A percentile compares a stretch with the other conserved stretches of the same genome.
Evolutionary conservation across 1,284 basidiomycete species (phyloP).

Genomic region (Cutaneotrichosporon cyanovorans): DNA sequence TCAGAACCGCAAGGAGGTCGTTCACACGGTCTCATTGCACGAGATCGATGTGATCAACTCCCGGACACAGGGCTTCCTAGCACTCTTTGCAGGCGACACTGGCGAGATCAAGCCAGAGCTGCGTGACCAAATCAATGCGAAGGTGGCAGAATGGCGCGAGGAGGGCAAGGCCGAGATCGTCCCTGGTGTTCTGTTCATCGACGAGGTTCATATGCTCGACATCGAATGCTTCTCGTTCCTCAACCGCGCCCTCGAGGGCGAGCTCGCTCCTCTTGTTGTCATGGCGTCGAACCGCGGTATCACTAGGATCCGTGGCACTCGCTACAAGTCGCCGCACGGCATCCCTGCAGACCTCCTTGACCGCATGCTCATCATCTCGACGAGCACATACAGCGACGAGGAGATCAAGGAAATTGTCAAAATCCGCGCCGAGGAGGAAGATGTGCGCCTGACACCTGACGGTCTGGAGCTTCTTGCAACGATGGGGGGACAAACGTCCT

Average conservation of each 20-base stretch:
- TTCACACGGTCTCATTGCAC: constrained; percentile 93
- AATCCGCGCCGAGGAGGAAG: constrained; percentile 92
- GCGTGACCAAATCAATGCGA: constrained; percentile 91
- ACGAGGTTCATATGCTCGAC: constrained; percentile 98
- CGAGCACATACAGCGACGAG: constrained; percentile 73
- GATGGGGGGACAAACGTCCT: constrained; percentile 77
- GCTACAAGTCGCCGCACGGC: constrained; percentile 87
- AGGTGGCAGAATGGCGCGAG: constrained; percentile 96
- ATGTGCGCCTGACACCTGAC: constrained; percentile 71
- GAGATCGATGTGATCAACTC: constrained; percentile 99
- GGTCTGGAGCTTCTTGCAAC: constrained; percentile 71
- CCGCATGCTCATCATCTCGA: constrained; percentile 90
- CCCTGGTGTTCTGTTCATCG: constrained; percentile 87
- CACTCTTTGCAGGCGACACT: constrained; percentile 74
- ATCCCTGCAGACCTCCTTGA: constrained; percentile 91
- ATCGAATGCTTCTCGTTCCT: constrained; percentile 99
- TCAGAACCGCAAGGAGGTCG: constrained; percentile 92
- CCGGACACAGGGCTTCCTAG: constrained; percentile 76
- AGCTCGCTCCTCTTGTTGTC: constrained; percentile 88
- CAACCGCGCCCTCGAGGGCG: constrained; percentile 89
- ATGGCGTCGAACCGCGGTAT: constrained; percentile 98
- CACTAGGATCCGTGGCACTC: constrained; percentile 89
- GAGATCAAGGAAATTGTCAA: constrained; percentile 88
- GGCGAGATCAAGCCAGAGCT: constrained; percentile 98
- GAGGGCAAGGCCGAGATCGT: constrained; percentile 98